Evolutionary conservation across 371 early-diverging fungal genomes (phyloP), one percentile per base, ranked within the genome.

Genomic region (Circinella umbellata): DNA sequence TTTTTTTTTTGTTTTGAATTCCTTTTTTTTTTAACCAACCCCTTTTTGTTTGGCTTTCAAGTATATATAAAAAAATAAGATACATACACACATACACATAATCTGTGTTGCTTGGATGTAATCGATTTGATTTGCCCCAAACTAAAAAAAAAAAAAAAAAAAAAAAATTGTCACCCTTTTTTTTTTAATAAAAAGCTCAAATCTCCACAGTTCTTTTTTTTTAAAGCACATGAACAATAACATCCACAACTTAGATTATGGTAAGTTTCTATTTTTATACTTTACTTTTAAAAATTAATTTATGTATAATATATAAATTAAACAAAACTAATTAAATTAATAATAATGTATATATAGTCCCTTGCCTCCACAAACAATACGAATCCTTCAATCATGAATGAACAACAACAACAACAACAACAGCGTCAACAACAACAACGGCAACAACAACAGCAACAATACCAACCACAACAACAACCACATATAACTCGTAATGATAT

Each of bases 311-410:
- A 42, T 42, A 42, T 3, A 9, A 6, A 51, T 5, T 15, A 51
- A 13, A 6, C 4, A 5, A 51, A 14, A 8, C 1, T 51, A 13
- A 13, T n/a, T 51, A 5, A 4, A 8, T 4, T 9, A 9, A 42
- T 42, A 42, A 42, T 9, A 9, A 42, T 42, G 3, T 39, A 42
- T 11, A 42, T 27, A 59, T 59, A 69, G 69, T 69, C 63, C 51
- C 55, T 69, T 54, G 69, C 46, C 48, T 53, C 62, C 18, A 63
- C 62, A n/a, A 63, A 49, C 62, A 63, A 69, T 35, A 39, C 69
- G 15, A 63, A 39, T 34, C 42, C 51, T 47, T 63, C 39, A 63
- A 62, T 53, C 55, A 69, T 69, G 69, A 63, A 36, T 53, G 69
- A 69, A 48, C 46, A 69, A 63, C 53, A 54, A 18, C 27, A 63